Evolutionary conservation across 129 eudicot species (phyloP).

Genomic region (Arctium minus): DNA sequence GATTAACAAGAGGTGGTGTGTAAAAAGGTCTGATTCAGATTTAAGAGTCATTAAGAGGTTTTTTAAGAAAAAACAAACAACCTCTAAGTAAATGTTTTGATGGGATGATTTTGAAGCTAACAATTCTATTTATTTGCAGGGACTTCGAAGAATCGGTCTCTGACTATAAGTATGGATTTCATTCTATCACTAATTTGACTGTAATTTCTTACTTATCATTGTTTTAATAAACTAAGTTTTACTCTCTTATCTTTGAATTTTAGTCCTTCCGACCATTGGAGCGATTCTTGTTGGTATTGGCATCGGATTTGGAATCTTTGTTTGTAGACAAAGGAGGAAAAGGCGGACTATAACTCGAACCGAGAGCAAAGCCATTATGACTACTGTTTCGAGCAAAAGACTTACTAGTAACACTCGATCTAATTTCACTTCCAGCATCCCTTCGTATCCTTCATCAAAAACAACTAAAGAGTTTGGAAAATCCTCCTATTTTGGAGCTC

Average conservation of each 20-base stretch:
- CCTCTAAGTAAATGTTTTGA: neutral
- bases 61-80: too few species aligned
- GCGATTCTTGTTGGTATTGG: constrained; percentile 49
- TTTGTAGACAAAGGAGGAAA: constrained; percentile 43
- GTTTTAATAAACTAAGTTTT: constrained; percentile 1
- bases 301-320: constrained; percentile 48
- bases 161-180: constrained; percentile 26
- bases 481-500: constrained; percentile 70
- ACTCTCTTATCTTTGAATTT: neutral
- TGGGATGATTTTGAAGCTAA: constrained; percentile 11
- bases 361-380: constrained; percentile 32
- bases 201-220: neutral
- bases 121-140: constrained; percentile 29
- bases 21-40: too few species aligned
- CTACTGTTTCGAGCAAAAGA: constrained; percentile 25
- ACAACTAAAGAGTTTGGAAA: constrained; percentile 36
- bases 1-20: too few species aligned
- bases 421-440: constrained; percentile 43
- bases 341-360: constrained; percentile 18
- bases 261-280: constrained; percentile 58
- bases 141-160: constrained; percentile 17
- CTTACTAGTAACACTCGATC: constrained; percentile 29
- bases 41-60: too few species aligned
- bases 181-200: neutral
- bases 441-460: constrained; percentile 53